Evolutionary conservation across 441 rosid genomes (phyloP).

Genomic region (Breynia disticha): DNA sequence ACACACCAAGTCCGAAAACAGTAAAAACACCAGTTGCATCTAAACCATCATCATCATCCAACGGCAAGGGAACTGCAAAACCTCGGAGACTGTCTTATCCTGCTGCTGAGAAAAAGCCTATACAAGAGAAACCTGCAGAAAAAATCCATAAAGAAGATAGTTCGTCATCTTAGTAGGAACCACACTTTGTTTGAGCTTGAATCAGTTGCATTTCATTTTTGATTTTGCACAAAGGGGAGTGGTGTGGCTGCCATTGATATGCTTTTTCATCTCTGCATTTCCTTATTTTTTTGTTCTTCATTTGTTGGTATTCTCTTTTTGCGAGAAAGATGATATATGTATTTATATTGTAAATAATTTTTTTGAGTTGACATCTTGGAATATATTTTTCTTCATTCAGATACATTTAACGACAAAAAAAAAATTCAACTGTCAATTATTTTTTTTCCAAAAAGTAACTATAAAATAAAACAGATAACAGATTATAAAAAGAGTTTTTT

Average conservation of each 20-base stretch:
- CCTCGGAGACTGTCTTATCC: constrained; percentile 67
- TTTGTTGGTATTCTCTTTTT: constrained; percentile 1
- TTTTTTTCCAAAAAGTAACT: too few relatives aligned
- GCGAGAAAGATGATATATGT: not conserved
- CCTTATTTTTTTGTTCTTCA: constrained; percentile 1
- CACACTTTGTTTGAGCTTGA: not conserved
- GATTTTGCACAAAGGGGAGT: constrained; percentile 15
- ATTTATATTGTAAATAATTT: constrained; percentile 20
- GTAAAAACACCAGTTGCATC: constrained; percentile 33
- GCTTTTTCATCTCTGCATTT: constrained; percentile 3
- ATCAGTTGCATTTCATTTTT: not conserved
- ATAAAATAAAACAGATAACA: too few relatives aligned
- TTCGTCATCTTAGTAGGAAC: constrained; percentile 14
- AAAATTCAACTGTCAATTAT: too few relatives aligned
- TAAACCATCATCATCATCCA: constrained; percentile 24
- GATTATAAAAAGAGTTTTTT: too few relatives aligned
- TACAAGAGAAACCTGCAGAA: constrained; percentile 23
- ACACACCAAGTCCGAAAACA: constrained; percentile 29
- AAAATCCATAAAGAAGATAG: constrained; percentile 13
- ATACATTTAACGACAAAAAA: too few relatives aligned
- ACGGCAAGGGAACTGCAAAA: constrained; percentile 28
- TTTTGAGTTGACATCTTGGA: too few relatives aligned
- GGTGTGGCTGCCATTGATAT: constrained; percentile 15
- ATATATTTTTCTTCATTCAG: too few relatives aligned
- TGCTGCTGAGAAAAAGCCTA: constrained; percentile 32